These are phyloP conservation scores for Ganoderma resinaceum DNA, from an alignment of 1,284 basidiomycete species.

Conservation along the genomic window DNA sequence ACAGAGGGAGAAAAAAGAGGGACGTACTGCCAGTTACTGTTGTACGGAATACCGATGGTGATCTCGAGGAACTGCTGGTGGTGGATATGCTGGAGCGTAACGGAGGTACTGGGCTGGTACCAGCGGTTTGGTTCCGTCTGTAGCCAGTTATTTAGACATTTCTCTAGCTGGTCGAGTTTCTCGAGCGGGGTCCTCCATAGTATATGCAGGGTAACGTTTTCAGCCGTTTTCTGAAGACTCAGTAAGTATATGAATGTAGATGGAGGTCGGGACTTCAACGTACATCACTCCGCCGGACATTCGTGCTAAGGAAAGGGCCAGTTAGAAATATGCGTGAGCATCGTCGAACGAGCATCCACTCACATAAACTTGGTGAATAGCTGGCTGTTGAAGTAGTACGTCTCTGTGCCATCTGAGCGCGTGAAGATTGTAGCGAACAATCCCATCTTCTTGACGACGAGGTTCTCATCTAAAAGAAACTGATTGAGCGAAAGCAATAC, in stretches of 20 bases:
- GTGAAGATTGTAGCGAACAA: constrained; percentile 76
- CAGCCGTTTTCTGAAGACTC: constrained; percentile 63
- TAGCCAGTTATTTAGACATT: constrained; percentile 73
- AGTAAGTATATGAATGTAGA: background rate
- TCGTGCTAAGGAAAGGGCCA: constrained; percentile 52
- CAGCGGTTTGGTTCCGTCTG: constrained; percentile 78
- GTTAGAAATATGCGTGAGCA: background rate
- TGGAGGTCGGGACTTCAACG: constrained; percentile 29
- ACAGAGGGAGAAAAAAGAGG: background rate
- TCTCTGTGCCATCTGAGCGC: constrained; percentile 73
- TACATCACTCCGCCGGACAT: constrained; percentile 73
- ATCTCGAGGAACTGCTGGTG: constrained; percentile 70
- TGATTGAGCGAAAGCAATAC: background rate
- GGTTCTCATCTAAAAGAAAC: constrained; percentile 56
- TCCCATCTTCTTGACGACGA: constrained; percentile 80
- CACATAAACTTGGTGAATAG: constrained; percentile 78
- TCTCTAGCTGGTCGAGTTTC: constrained; percentile 73
- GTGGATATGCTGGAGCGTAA: constrained; percentile 66
- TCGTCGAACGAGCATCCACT: constrained; percentile 32
- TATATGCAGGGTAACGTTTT: constrained; percentile 71
- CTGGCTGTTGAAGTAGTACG: constrained; percentile 81
- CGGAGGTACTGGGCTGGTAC: constrained; percentile 70
- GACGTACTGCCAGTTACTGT: constrained; percentile 44
- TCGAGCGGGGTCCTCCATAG: constrained; percentile 76
- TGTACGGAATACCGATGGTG: constrained; percentile 74